These are phyloP conservation scores for Ophiorrhiza pumila DNA, from an alignment of 257 asterid genomes.

Conservation along the genomic window DNA sequence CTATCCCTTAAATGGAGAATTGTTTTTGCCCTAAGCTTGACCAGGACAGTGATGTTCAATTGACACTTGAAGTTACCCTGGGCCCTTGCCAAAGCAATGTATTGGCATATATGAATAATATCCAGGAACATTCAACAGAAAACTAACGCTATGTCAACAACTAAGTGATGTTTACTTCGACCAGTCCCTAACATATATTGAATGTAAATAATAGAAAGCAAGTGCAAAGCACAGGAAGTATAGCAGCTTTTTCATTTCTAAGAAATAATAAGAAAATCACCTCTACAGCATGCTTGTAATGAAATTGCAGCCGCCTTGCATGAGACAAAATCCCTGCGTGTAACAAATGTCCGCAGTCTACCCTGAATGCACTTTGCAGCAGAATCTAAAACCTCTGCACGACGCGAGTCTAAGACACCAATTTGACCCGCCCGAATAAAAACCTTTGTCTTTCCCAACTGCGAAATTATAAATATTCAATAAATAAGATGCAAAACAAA, in stretches of 20 bases:
- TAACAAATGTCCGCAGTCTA: conserved; percentile 59
- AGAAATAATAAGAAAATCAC: conserved; percentile 31
- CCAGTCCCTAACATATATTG: no score
- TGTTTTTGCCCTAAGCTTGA: background rate
- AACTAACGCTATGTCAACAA: background rate
- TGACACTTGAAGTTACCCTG: background rate
- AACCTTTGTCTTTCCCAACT: conserved; percentile 93
- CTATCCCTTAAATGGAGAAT: background rate
- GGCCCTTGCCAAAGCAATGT: background rate
- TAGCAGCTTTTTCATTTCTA: background rate
- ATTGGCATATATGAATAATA: background rate
- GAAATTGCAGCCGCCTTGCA: conserved; percentile 61
- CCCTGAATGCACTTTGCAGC: conserved; percentile 88
- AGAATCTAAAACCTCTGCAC: conserved; percentile 84
- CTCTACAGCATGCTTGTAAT: conserved; percentile 90
- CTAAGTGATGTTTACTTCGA: background rate
- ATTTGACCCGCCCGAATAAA: conserved; percentile 98
- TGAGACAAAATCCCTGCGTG: conserved; percentile 57
- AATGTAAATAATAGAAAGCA: conserved; percentile 1
- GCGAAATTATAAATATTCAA: conserved; percentile 20
- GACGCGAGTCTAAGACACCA: conserved; percentile 78
- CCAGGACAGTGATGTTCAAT: background rate
- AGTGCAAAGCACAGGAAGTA: background rate
- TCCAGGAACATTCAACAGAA: background rate
- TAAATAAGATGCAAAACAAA: background rate